These are phyloP conservation scores for Tolypocladium endophyticum DNA, from an alignment of 2,329 filamentous ascomycete genomes.

Conservation along the genomic window DNA sequence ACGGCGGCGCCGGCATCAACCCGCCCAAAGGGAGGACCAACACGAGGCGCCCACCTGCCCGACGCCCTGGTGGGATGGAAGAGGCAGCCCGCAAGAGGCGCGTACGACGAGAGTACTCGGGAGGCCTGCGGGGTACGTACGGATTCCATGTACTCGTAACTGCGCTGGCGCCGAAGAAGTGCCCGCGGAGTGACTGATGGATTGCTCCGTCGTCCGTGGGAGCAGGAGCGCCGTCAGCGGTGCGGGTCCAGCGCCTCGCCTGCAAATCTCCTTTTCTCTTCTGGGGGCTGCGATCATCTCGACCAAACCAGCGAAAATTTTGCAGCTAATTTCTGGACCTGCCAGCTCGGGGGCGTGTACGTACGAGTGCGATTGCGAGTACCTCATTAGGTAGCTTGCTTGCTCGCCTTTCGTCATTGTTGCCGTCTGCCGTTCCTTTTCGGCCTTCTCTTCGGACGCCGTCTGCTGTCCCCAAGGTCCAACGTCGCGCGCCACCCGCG, in stretches of 20 bases:
- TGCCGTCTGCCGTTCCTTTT: background rate
- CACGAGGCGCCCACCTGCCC: background rate
- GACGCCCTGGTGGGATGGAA: background rate
- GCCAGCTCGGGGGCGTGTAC: background rate
- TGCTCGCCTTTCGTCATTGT: background rate
- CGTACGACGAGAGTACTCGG: background rate
- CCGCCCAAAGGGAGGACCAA: background rate
- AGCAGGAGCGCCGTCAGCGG: background rate
- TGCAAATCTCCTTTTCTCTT: constrained; percentile 1
- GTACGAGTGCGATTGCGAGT: background rate
- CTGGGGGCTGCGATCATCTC: constrained; percentile 1
- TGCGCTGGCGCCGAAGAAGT: background rate
- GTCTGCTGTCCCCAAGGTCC: background rate
- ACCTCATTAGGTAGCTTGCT: too few relatives aligned
- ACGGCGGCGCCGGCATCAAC: background rate
- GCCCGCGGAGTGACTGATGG: background rate
- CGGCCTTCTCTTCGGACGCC: background rate
- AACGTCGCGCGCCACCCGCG: background rate
- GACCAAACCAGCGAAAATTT: background rate
- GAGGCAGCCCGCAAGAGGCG: background rate
- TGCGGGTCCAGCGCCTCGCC: constrained; percentile 1
- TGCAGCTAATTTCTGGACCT: constrained; percentile 1
- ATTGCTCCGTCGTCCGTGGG: background rate
- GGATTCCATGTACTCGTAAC: background rate
- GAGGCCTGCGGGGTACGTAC: background rate